Evolutionary conservation across 495 filamentous ascomycete species (phyloP).

Genomic region (Penicillium diatomitis): DNA sequence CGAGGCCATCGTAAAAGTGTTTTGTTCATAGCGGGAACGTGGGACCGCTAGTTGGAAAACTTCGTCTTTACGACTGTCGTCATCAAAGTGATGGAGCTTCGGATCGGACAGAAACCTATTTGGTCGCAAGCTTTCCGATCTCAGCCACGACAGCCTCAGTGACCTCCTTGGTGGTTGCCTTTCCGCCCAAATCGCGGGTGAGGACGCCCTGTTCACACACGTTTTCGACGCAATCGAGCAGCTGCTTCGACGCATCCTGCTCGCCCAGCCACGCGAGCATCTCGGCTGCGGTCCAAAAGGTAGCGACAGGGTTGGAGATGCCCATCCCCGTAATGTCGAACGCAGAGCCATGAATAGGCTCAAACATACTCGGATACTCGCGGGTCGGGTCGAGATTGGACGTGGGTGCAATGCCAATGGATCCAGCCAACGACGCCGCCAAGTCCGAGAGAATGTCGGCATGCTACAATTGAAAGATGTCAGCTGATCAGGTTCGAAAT

Average conservation of each 20-base stretch:
- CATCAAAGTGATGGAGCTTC: too few relatives aligned
- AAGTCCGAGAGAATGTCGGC: conserved; percentile 51
- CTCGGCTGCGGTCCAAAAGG: conserved; percentile 60
- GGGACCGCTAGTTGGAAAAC: too few relatives aligned
- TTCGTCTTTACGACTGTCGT: too few relatives aligned
- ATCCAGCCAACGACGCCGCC: conserved; percentile 47
- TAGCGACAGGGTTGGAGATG: conserved; percentile 61
- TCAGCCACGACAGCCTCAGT: conserved; percentile 53
- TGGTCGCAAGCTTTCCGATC: conserved; percentile 32
- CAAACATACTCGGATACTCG: conserved; percentile 54
- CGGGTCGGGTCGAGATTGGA: conserved; percentile 57
- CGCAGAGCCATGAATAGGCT: conserved; percentile 59
- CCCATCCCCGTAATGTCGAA: conserved; percentile 67
- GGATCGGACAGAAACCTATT: background rate
- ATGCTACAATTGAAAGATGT: conserved; percentile 21
- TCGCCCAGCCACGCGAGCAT: conserved; percentile 61
- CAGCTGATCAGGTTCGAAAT: too few relatives aligned
- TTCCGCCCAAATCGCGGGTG: conserved; percentile 54
- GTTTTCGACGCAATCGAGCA: conserved; percentile 52
- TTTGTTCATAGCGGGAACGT: too few relatives aligned
- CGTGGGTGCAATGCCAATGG: conserved; percentile 50
- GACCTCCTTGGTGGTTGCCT: conserved; percentile 45
- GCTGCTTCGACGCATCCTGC: conserved; percentile 40
- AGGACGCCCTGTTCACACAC: conserved; percentile 49
- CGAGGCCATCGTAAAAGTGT: too few relatives aligned